phyloP scores from a whole-genome alignment of 306 rosid genomes.

The Sicyos baderoa region DNA sequence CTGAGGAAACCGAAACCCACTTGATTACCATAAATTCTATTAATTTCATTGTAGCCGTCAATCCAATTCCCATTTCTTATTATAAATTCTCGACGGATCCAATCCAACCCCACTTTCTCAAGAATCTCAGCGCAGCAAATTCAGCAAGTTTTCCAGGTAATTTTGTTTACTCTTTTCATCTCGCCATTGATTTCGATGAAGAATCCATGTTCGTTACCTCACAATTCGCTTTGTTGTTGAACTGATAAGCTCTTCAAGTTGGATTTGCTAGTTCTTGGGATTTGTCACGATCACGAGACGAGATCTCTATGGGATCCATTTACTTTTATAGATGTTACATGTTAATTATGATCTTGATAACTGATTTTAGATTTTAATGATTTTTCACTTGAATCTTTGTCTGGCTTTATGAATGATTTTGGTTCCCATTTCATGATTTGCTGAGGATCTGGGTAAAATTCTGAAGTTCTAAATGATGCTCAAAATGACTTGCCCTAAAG shows the following conservation, averaged over 20 bases:
- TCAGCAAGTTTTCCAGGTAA: neutral
- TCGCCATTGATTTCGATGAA: no score
- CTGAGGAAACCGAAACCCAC: no score
- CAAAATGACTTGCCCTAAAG: constrained; percentile 29
- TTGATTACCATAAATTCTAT: no score
- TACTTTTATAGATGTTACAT: neutral
- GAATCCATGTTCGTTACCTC: neutral
- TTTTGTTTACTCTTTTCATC: neutral
- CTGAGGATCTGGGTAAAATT: neutral
- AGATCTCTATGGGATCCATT: neutral
- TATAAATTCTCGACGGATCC: neutral
- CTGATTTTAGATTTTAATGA: no score
- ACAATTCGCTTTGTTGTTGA: neutral
- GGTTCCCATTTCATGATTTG: neutral
- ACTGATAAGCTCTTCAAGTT: neutral
- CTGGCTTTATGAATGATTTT: neutral
- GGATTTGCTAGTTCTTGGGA: neutral
- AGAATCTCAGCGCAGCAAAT: neutral
- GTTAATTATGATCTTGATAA: no score
- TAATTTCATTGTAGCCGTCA: neutral
- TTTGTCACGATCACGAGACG: neutral
- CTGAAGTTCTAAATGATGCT: neutral
- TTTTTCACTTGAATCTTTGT: neutral
- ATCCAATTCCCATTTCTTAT: neutral
- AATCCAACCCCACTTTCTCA: no score